Evolutionary conservation across 371 early-diverging fungal genomes (phyloP).

Genomic region (Cladochytrium tenue): DNA sequence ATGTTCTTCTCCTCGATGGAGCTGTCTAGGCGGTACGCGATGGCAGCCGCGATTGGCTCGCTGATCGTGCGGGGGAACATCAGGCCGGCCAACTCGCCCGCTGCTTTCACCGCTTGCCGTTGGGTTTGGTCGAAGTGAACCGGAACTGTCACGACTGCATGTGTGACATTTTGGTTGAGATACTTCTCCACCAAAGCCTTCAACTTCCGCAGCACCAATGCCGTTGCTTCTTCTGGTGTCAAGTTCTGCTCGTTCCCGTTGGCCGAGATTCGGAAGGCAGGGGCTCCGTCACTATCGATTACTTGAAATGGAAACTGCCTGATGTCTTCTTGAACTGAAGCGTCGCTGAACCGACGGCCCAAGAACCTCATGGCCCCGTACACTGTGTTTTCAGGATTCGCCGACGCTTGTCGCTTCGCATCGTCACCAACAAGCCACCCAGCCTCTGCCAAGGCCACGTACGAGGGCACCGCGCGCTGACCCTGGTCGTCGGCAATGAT

Average conservation of each 20-base stretch:
- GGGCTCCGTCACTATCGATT: slow-evolving; percentile 79
- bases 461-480: slow-evolving; percentile 94
- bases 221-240: slow-evolving; percentile 96
- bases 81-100: slow-evolving; percentile 93
- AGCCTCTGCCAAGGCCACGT: slow-evolving; percentile 90
- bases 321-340: slow-evolving; percentile 89
- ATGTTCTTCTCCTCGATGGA: slow-evolving; percentile 61
- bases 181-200: slow-evolving; percentile 96
- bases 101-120: slow-evolving; percentile 98
- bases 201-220: slow-evolving; percentile 96
- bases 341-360: slow-evolving; percentile 90
- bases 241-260: slow-evolving; percentile 88
- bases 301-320: slow-evolving; percentile 92
- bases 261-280: slow-evolving; percentile 80
- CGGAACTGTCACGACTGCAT: slow-evolving; percentile 97
- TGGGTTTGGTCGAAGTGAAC: slow-evolving; percentile 98
- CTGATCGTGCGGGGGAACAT: slow-evolving; percentile 96
- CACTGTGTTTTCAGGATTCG: slow-evolving; percentile 77
- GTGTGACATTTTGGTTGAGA: slow-evolving; percentile 84
- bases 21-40: slow-evolving; percentile 95
- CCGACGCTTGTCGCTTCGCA: slow-evolving; percentile 87
- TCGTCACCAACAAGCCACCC: slow-evolving; percentile 94
- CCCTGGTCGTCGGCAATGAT: slow-evolving; percentile 98
- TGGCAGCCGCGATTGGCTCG: slow-evolving; percentile 98
- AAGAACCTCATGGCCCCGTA: slow-evolving; percentile 97